A percentile compares a stretch with the other conserved stretches of the same genome.
Conservation (phyloP, 1,139 yeast species). For the Taphrina flavorubra region DNA sequence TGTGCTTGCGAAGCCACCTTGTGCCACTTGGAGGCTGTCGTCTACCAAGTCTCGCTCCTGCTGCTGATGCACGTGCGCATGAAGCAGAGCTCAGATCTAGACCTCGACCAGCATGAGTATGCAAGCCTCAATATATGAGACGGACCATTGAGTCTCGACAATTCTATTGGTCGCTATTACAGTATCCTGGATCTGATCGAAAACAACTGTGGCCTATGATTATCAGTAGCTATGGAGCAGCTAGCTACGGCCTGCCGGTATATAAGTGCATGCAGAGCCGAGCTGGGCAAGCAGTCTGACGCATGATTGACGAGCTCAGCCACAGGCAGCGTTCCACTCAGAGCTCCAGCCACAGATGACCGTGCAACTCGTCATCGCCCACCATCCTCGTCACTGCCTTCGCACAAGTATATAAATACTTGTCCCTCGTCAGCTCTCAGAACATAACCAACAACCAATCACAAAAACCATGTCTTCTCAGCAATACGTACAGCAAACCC, state of each 20-base stretch:
- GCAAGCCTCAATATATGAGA: no score
- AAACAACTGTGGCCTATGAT: neutral
- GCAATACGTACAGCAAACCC: constrained; percentile 17
- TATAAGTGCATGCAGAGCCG: neutral
- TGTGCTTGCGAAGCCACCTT: no score
- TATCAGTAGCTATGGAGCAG: neutral
- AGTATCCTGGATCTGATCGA: no score
- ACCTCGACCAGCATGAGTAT: no score
- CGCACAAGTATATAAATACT: neutral
- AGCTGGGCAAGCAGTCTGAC: constrained; percentile 1
- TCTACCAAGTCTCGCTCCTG: no score
- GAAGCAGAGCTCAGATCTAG: no score
- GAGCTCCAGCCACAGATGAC: constrained; percentile 21
- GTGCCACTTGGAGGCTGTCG: no score
- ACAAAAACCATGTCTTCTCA: constrained; percentile 19
- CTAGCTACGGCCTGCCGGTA: neutral
- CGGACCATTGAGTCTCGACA: no score
- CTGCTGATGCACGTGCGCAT: no score
- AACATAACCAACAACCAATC: neutral
- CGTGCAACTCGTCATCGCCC: constrained; percentile 21
- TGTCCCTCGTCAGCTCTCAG: neutral
- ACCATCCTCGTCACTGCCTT: constrained; percentile 16
- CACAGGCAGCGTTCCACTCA: constrained; percentile 1
- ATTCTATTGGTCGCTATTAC: no score
- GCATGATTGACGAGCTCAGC: constrained; percentile 5